Conservation (phyloP, 2,329 filamentous ascomycete species). For the Hypoxylon sp. region DNA sequence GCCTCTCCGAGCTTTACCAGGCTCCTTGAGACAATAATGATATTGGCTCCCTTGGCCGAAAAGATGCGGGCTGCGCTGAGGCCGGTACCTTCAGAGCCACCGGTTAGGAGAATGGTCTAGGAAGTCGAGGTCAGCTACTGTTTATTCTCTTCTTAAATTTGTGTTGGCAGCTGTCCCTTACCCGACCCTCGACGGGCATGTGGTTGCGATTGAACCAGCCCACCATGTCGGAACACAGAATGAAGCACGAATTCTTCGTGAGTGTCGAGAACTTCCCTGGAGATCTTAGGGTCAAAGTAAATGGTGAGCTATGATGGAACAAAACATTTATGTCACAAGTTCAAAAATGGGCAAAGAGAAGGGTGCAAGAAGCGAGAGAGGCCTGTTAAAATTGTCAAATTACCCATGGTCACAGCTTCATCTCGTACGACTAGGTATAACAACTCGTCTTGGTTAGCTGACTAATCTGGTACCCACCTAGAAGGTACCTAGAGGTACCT, state of each 20-base stretch:
- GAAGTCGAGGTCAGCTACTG: not conserved
- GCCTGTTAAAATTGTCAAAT: too few species aligned
- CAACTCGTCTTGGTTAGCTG: too few species aligned
- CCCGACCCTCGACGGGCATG: constrained; percentile 82
- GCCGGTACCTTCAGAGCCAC: constrained; percentile 89
- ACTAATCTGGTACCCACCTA: too few species aligned
- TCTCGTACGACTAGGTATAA: too few species aligned
- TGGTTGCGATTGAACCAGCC: constrained; percentile 72
- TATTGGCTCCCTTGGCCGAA: constrained; percentile 78
- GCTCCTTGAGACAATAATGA: constrained; percentile 81
- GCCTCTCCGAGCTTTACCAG: constrained; percentile 74
- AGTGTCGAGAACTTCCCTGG: not conserved
- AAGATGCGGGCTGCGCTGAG: constrained; percentile 75
- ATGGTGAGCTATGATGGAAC: not conserved
- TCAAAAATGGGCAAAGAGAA: too few species aligned
- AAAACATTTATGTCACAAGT: too few species aligned
- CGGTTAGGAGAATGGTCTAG: constrained; percentile 64
- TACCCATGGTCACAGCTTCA: too few species aligned
- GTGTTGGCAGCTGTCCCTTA: constrained; percentile 68
- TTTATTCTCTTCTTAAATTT: constrained; percentile 59
- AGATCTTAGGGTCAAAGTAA: not conserved
- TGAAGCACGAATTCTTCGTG: not conserved
- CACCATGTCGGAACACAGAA: constrained; percentile 2
- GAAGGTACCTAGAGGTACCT: too few species aligned
- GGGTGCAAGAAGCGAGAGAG: too few species aligned